Evolutionary conservation across 345 rosid species (phyloP), one percentile per base, ranked within the genome.

Genomic region (Ceriops decandra): DNA sequence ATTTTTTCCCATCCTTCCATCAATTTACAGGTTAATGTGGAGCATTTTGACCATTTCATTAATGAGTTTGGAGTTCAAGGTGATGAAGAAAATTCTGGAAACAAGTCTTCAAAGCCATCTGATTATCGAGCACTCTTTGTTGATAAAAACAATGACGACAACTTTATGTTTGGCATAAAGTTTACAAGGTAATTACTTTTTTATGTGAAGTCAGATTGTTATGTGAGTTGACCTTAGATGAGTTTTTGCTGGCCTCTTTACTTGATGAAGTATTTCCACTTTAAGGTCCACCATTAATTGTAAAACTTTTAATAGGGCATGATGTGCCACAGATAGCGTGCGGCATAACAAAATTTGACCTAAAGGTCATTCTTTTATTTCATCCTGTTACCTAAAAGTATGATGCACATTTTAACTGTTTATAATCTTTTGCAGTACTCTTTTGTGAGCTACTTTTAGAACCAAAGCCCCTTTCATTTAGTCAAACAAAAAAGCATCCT

Each of bases 111-210:
- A n/a, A 93, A 93, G 80, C 96, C 97, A 71, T 74, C 84, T 63
- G 98, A 93, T 78, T 85, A 82, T 80, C 86, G 82, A 74, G 77
- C 92, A 61, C 98, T 93, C 64, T 93, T 91, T 85, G 81, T 82
- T 75, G 89, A 86, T 24, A 56, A 56, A 46, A 91, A 93, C 72
- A 70, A 57, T 52, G 88, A 86, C 57, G 97, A 93, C 77, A 79
- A 84, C 68, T 91, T 93, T 68, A 88, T 87, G 91, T 64, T 91
- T 56, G 98, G 98, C 78, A 83, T 93, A 71, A 93, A 93, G 71
- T 90, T 85, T 82, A 93, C 97, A 9, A 91, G 95, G 98, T 91
- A 83, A 56, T 52, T 68, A 20, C n/a, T 26, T 66, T 31, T 31
- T 42, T 15, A 20, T 54, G 22, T 17, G 54, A 16, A 16, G 31